Percentiles rank a stretch among this genome's conserved stretches.
Evolutionary conservation across 495 filamentous ascomycete genomes (phyloP).

Genomic region (Penicillium parvum): DNA sequence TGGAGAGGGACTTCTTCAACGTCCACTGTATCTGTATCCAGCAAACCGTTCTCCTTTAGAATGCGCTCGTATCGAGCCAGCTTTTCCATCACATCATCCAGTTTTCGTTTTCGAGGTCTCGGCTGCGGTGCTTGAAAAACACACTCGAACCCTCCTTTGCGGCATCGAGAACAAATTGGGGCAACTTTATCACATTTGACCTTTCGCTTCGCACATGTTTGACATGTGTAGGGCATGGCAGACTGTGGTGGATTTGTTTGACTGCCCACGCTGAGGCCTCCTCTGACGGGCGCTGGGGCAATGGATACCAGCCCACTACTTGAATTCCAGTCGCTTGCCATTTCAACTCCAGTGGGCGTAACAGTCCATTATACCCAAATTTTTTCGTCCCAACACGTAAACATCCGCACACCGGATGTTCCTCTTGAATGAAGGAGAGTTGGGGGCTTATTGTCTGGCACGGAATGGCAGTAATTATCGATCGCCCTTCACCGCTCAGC

Average conservation of each 20-base stretch:
- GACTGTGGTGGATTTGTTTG: not conserved
- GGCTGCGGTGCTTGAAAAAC: constrained; percentile 10
- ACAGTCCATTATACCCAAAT: not conserved
- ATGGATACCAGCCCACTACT: constrained; percentile 11
- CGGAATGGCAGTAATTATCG: no score
- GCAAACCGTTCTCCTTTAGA: constrained; percentile 14
- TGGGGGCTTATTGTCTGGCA: no score
- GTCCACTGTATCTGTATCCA: constrained; percentile 7
- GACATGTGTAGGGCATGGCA: constrained; percentile 18
- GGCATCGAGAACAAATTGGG: constrained; percentile 38
- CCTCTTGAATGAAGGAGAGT: no score
- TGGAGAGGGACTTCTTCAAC: not conserved
- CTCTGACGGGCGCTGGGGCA: constrained; percentile 10
- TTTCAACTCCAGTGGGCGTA: not conserved
- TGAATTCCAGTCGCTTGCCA: not conserved
- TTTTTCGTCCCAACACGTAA: no score
- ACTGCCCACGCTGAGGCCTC: not conserved
- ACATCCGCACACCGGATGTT: no score
- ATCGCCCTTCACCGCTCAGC: no score
- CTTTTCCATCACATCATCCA: constrained; percentile 9
- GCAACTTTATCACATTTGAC: constrained; percentile 42
- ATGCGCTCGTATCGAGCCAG: constrained; percentile 18
- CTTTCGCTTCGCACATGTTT: constrained; percentile 41
- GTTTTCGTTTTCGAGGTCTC: constrained; percentile 11
- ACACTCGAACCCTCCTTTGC: constrained; percentile 14